Conservation (phyloP, 768 basidiomycete genomes). For the Serendipita indica region DNA sequence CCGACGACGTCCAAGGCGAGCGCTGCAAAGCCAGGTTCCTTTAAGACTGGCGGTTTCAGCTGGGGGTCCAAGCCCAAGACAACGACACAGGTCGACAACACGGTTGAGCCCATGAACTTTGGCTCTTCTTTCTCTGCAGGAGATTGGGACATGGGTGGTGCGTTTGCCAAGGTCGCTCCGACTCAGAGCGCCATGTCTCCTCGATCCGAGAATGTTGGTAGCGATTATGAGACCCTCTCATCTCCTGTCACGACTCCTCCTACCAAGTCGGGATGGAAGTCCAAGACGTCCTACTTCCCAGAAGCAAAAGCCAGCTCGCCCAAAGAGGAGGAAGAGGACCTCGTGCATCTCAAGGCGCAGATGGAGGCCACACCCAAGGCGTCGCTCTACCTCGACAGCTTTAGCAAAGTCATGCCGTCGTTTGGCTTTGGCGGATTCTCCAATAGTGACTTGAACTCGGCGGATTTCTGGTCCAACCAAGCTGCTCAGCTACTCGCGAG, state of each 20-base stretch:
- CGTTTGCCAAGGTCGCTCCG: no score
- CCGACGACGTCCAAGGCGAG: neutral
- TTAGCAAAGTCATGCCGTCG: neutral
- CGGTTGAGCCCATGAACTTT: no score
- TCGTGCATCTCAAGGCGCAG: neutral
- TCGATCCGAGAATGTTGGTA: neutral
- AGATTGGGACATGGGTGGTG: no score
- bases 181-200: neutral
- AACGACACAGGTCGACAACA: neutral
- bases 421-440: neutral
- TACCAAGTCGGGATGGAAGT: neutral
- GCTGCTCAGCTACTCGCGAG: no score
- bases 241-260: neutral
- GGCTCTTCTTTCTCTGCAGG: no score
- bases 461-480: no score
- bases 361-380: constrained; percentile 8
- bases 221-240: neutral
- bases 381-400: neutral
- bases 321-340: neutral
- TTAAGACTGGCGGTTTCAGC: neutral
- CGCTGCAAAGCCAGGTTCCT: neutral
- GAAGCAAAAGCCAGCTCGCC: neutral
- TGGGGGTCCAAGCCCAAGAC: constrained; percentile 1
- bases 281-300: neutral
- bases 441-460: neutral